Conservation (phyloP, 768 basidiomycete species). For the Pleurotus citrinopileatus region DNA sequence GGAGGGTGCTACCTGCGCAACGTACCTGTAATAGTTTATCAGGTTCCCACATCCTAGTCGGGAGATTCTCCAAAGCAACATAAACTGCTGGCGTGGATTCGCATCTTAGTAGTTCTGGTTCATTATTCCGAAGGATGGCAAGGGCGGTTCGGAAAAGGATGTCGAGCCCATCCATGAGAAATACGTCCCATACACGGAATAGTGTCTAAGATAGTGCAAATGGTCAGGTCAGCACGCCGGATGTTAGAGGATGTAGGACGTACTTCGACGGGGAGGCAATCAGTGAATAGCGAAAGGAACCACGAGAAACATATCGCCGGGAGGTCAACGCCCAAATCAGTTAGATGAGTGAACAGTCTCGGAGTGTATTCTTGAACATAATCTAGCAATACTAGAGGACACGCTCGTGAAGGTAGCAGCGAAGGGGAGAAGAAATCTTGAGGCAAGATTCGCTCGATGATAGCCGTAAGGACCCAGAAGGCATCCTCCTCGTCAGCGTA, state of each 20-base stretch:
- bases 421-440: conserved; percentile 93
- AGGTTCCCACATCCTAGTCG: conserved; percentile 91
- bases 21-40: conserved; percentile 86
- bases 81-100: conserved; percentile 89
- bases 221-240: conserved; percentile 1
- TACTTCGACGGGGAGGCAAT: conserved; percentile 94
- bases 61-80: conserved; percentile 83
- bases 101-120: conserved; percentile 79
- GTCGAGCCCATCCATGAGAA: conserved; percentile 90
- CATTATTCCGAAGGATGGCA: conserved; percentile 80
- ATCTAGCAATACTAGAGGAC: conserved; percentile 87
- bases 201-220: conserved; percentile 56
- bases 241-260: conserved; percentile 16
- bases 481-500: conserved; percentile 96
- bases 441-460: conserved; percentile 87
- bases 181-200: conserved; percentile 95
- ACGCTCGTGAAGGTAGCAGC: conserved; percentile 89
- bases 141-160: conserved; percentile 90
- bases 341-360: conserved; percentile 72
- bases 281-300: conserved; percentile 96
- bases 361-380: conserved; percentile 79
- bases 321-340: conserved; percentile 82
- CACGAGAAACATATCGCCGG: conserved; percentile 97
- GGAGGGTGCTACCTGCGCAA: too few relatives aligned
- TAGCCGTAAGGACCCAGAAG: conserved; percentile 90